Conservation (phyloP, 2,329 filamentous ascomycete genomes). For the Aspergillus fumigatiaffinis region DNA sequence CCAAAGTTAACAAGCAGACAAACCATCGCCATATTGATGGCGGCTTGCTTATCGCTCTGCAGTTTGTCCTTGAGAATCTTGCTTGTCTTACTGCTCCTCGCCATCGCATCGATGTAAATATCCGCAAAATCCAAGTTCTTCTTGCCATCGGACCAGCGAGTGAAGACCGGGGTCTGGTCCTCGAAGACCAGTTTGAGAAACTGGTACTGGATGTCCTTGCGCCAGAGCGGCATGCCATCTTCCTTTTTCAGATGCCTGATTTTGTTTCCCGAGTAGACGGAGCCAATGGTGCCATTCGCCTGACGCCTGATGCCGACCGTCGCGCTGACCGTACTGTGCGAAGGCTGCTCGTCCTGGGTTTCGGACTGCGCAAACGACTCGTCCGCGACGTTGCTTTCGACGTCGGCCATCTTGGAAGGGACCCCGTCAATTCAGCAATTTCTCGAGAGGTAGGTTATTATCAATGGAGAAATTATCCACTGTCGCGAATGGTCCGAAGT, state of each 20-base stretch:
- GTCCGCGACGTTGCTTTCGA: conserved; percentile 30
- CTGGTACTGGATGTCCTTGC: conserved; percentile 64
- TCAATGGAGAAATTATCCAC: not conserved
- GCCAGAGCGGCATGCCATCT: conserved; percentile 63
- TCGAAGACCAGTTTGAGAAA: conserved; percentile 62
- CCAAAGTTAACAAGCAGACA: conserved; percentile 96
- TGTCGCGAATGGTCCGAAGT: not conserved
- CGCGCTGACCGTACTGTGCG: conserved; percentile 36
- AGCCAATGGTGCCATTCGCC: conserved; percentile 62
- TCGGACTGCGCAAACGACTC: conserved; percentile 36
- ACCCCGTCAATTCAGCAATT: not conserved
- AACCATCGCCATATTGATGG: conserved; percentile 99
- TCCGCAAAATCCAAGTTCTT: conserved; percentile 79
- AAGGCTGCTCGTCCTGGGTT: conserved; percentile 32
- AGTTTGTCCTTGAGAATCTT: conserved; percentile 97
- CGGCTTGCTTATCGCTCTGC: conserved; percentile 82
- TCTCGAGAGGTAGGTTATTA: not conserved
- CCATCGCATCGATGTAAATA: conserved; percentile 98
- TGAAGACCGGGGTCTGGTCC: conserved; percentile 68
- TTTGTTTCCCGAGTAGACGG: conserved; percentile 65
- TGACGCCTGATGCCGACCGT: conserved; percentile 55
- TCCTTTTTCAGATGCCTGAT: conserved; percentile 65
- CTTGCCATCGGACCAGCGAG: conserved; percentile 80
- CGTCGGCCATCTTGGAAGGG: conserved; percentile 29
- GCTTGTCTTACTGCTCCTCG: conserved; percentile 96